Base-by-base conservation (phyloP, 192 early-diverging fungal genomes). In the Coemansia sp. region DNA sequence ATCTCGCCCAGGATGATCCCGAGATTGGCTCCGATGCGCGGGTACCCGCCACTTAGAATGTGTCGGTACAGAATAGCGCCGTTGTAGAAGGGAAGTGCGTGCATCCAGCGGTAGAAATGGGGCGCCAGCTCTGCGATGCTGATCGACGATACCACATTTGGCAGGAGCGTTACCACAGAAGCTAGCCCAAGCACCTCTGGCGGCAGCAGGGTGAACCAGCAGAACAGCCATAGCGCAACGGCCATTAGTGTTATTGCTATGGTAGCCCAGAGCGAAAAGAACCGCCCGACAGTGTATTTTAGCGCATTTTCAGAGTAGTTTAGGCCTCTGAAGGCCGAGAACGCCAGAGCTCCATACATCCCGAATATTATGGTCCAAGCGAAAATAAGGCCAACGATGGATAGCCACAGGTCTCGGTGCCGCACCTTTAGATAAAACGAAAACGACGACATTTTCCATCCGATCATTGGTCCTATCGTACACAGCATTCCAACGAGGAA, bases 41-140 rank as follows among this genome's bases (percentile, higher is more conserved):
- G 72, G 43, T 76, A 81, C 2, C 66, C 74, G 28, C 78, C 81
- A 63, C 74, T 83, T 16, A 79, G 65, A 6, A 83, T 59, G 45
- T 67, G 71, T 0, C 73, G 63, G 12, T 63, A 65, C n/a, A 83
- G 68, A 43, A 72, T 72, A 4, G 80, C 65, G 7, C 75, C 84
- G 34, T 85, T 85, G 48, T 72, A 70, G 62, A 83, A 85, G 2
- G 84, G 84, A 64, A 81, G 68, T 25, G 75, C 69, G 20, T 77
- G 77, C 42, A 76, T 56, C 56, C 67, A 67, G 12, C 71, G 74
- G 61, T 68, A 85, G 58, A 81, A 85, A 0, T 52, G 15, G 0
- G 75, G 74, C 43, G 82, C 75, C 55, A 81, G 26, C 25, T 81
- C 78, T 3, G 74, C 67, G 0, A 78, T 61, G n/a, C 68, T 56